Conservation (phyloP, 2,329 filamentous ascomycete species). For the Periconia sp. region DNA sequence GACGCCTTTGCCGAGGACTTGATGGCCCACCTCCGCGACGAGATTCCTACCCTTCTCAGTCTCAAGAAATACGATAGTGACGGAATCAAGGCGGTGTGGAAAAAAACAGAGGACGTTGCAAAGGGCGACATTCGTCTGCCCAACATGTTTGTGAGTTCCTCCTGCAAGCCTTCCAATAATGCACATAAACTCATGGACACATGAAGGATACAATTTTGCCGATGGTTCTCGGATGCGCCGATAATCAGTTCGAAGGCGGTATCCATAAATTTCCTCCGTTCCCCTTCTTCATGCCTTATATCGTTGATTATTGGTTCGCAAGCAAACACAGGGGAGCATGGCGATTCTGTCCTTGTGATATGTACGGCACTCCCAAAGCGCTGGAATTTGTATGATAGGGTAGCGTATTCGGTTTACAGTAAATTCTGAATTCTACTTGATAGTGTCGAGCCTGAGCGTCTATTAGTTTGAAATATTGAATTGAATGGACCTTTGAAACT, state of each 20-base stretch:
- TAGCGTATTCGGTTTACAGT: no score
- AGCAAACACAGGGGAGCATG: constrained; percentile 32
- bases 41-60: constrained; percentile 18
- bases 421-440: no score
- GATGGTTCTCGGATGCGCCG: constrained; percentile 36
- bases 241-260: constrained; percentile 32
- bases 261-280: constrained; percentile 34
- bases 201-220: constrained; percentile 25
- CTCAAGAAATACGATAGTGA: constrained; percentile 19
- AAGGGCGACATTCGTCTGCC: constrained; percentile 4
- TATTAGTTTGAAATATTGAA: no score
- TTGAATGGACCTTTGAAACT: no score
- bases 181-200: not conserved
- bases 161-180: not conserved
- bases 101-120: not conserved
- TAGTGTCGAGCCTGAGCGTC: no score
- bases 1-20: constrained; percentile 18
- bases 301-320: constrained; percentile 37
- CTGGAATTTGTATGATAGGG: constrained; percentile 12
- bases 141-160: constrained; percentile 12
- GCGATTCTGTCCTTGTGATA: constrained; percentile 40
- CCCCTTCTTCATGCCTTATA: constrained; percentile 37
- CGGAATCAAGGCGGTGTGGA: not conserved
- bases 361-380: constrained; percentile 30
- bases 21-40: constrained; percentile 21